Percentiles rank a stretch among this genome's conserved stretches.
Evolutionary conservation across 108 stramenopile species (phyloP).

Genomic region (Chaetoceros muelleri): DNA sequence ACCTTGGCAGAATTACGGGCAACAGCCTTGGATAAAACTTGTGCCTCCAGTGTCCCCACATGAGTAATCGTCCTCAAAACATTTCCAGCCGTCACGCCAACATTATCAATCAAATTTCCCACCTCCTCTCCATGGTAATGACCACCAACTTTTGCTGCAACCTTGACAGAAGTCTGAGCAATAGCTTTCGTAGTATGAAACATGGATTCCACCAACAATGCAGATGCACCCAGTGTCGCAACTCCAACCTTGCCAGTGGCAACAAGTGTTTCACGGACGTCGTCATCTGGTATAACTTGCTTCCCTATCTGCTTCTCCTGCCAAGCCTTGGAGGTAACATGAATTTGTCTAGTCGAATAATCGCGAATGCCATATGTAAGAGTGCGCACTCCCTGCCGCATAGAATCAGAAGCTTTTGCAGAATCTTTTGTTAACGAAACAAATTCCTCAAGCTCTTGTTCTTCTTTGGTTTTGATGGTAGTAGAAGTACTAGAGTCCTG

Average conservation of each 20-base stretch:
- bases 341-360: neutral
- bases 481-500: too few species aligned
- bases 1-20: slow-evolving; percentile 21
- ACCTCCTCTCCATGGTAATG: slow-evolving; percentile 34
- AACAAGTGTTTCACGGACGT: slow-evolving; percentile 12
- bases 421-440: neutral
- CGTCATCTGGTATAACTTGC: slow-evolving; percentile 14
- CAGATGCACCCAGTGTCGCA: slow-evolving; percentile 32
- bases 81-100: slow-evolving; percentile 24
- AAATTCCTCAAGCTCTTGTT: too few species aligned
- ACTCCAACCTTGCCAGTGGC: slow-evolving; percentile 28
- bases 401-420: neutral
- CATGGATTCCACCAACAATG: slow-evolving; percentile 30
- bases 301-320: slow-evolving; percentile 9
- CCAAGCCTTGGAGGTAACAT: neutral
- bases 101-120: slow-evolving; percentile 25
- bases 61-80: slow-evolving; percentile 17
- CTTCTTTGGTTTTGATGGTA: too few species aligned
- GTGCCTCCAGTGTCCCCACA: slow-evolving; percentile 8
- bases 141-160: slow-evolving; percentile 23
- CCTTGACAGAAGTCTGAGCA: slow-evolving; percentile 12
- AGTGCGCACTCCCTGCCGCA: neutral
- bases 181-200: slow-evolving; percentile 17
- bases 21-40: slow-evolving; percentile 13
- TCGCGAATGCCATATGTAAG: neutral